Percentiles rank a stretch among this genome's conserved stretches.
Evolutionary conservation across 345 rosid species (phyloP).

Genomic region (Aegle marmelos): DNA sequence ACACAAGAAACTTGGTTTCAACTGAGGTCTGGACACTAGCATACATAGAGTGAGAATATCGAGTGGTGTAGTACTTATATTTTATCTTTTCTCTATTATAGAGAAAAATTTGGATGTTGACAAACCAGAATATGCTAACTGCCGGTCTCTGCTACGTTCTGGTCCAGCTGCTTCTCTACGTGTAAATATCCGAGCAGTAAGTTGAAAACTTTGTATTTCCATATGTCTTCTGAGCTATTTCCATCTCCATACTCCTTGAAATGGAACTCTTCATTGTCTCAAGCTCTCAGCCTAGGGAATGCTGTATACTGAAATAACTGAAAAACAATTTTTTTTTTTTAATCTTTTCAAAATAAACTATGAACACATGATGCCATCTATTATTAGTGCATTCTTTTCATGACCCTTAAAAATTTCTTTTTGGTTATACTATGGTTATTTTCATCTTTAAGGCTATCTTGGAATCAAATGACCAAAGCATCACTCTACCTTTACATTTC

Average conservation of each 20-base stretch:
- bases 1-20: constrained; percentile 1
- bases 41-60: background rate
- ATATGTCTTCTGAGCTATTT: background rate
- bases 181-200: constrained; percentile 72
- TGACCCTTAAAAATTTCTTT: background rate
- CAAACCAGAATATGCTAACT: constrained; percentile 52
- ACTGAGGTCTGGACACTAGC: background rate
- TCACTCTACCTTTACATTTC: constrained; percentile 17
- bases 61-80: background rate
- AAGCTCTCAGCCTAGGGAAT: background rate
- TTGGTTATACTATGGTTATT: background rate
- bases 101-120: constrained; percentile 52
- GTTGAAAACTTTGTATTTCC: constrained; percentile 20
- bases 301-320: background rate
- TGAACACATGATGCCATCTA: background rate
- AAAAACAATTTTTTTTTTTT: background rate
- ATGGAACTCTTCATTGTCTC: background rate
- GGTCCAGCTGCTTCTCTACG: constrained; percentile 88
- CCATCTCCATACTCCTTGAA: background rate
- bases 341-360: background rate
- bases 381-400: background rate
- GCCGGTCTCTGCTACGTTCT: constrained; percentile 57
- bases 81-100: constrained; percentile 21
- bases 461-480: background rate
- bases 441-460: background rate